Conservation (phyloP, 345 rosid species). For the Populus euphratica region DNA sequence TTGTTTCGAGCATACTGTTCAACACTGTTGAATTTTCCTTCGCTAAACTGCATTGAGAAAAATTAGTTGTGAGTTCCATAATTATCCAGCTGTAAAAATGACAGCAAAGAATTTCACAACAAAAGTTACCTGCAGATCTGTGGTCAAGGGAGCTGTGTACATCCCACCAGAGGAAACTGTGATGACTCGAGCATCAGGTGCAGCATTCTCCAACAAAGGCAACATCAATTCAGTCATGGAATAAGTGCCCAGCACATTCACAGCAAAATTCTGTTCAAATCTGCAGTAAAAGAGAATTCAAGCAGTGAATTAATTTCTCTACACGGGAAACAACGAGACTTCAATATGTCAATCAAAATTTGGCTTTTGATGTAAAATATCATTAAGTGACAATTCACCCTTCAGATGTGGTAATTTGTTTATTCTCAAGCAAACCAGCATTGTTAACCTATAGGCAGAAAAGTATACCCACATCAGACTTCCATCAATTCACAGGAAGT, state of each 20-base stretch:
- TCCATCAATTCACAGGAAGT: background rate
- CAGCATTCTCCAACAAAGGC: slow-evolving; percentile 76
- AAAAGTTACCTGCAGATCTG: slow-evolving; percentile 65
- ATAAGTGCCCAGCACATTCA: slow-evolving; percentile 83
- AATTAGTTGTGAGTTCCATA: background rate
- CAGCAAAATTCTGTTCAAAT: slow-evolving; percentile 68
- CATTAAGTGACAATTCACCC: slow-evolving; percentile 47
- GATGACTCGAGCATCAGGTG: slow-evolving; percentile 79
- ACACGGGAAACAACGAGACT: background rate
- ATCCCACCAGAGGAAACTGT: slow-evolving; percentile 89
- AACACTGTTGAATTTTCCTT: slow-evolving; percentile 53
- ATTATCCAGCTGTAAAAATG: background rate
- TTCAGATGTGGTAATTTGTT: slow-evolving; percentile 56
- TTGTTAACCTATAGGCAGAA: slow-evolving; percentile 60
- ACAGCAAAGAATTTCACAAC: background rate
- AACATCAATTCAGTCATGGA: slow-evolving; percentile 63
- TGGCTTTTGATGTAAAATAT: background rate
- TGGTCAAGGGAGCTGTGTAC: slow-evolving; percentile 69
- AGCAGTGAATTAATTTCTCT: background rate
- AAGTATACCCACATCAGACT: slow-evolving; percentile 6
- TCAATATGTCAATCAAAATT: background rate
- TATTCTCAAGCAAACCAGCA: slow-evolving; percentile 75
- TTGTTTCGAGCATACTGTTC: slow-evolving; percentile 81
- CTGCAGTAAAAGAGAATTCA: slow-evolving; percentile 31
- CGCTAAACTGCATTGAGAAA: slow-evolving; percentile 47